phyloP scores from a whole-genome alignment of 305 asterid species.

The Fraxinus angustifolia region DNA sequence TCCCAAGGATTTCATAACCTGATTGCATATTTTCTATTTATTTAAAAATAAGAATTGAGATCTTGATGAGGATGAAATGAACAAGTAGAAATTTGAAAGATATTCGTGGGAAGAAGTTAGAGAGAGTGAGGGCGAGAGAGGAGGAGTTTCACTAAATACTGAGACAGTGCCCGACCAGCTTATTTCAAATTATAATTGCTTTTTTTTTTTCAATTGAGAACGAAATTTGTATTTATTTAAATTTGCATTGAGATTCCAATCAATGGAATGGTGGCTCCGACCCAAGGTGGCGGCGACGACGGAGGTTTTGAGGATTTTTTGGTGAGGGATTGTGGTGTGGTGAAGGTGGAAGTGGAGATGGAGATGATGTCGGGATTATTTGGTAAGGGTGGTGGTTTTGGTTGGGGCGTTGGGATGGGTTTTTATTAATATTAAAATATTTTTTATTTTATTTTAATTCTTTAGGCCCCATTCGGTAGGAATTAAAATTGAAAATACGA shows the following conservation, averaged over 20 bases:
- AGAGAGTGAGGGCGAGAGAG: neutral
- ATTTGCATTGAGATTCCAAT: neutral
- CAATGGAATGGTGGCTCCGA: neutral
- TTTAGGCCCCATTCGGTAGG: too few relatives aligned
- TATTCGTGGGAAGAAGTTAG: neutral
- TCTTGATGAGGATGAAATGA: neutral
- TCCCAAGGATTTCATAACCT: conserved; percentile 45
- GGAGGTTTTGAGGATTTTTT: too few relatives aligned
- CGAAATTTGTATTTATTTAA: neutral
- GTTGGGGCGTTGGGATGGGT: too few relatives aligned
- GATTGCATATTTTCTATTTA: conserved; percentile 38
- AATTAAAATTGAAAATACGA: too few relatives aligned
- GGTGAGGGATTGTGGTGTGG: too few relatives aligned
- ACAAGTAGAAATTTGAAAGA: conserved; percentile 15
- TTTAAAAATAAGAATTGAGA: neutral
- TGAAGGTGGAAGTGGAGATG: too few relatives aligned
- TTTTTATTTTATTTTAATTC: too few relatives aligned
- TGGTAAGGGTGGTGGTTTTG: too few relatives aligned
- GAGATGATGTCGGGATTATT: too few relatives aligned
- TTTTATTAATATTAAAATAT: too few relatives aligned
- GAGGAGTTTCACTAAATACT: neutral
- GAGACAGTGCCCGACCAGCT: neutral
- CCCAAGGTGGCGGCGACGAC: too few relatives aligned
- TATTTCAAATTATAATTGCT: neutral
- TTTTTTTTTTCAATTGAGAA: neutral